These are phyloP conservation scores for Wickerhamomyces alni DNA, from an alignment of 805 yeast genomes.

Conservation along the genomic window DNA sequence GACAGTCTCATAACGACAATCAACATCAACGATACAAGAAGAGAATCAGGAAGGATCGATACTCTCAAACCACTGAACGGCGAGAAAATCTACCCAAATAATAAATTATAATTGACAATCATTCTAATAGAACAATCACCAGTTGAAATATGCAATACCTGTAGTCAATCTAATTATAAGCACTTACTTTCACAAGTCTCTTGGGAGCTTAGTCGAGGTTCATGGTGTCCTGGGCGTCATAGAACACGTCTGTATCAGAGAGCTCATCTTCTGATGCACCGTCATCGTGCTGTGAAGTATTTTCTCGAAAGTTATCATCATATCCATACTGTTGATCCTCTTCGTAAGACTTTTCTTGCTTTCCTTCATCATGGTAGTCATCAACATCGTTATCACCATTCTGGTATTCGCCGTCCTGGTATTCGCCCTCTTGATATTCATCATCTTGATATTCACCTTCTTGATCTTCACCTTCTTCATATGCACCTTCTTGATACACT, in stretches of 20 bases:
- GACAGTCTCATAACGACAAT: conserved; percentile 25
- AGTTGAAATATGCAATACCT: too few species aligned
- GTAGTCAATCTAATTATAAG: too few species aligned
- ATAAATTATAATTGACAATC: not conserved
- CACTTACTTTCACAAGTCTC: too few species aligned
- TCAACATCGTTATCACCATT: not conserved
- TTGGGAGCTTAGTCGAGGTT: too few species aligned
- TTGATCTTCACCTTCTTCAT: not conserved
- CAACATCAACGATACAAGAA: conserved; percentile 16
- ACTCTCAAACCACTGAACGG: conserved; percentile 16
- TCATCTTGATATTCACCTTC: not conserved
- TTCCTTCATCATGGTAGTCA: not conserved
- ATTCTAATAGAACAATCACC: too few species aligned
- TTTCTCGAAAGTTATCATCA: too few species aligned
- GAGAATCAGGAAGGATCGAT: conserved; percentile 15
- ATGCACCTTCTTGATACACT: not conserved
- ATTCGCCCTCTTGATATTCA: not conserved
- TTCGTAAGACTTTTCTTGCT: not conserved
- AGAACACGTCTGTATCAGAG: not conserved
- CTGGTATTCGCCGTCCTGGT: not conserved
- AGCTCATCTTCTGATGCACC: too few species aligned
- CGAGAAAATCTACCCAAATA: conserved; percentile 7
- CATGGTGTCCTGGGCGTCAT: not conserved
- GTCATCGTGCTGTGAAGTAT: too few species aligned
- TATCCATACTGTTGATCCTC: too few species aligned